A percentile compares a stretch with the other conserved stretches of the same genome.
These are phyloP conservation scores for Colletotrichum zoysiae DNA, from an alignment of 2,329 filamentous ascomycete genomes.

Conservation along the genomic window DNA sequence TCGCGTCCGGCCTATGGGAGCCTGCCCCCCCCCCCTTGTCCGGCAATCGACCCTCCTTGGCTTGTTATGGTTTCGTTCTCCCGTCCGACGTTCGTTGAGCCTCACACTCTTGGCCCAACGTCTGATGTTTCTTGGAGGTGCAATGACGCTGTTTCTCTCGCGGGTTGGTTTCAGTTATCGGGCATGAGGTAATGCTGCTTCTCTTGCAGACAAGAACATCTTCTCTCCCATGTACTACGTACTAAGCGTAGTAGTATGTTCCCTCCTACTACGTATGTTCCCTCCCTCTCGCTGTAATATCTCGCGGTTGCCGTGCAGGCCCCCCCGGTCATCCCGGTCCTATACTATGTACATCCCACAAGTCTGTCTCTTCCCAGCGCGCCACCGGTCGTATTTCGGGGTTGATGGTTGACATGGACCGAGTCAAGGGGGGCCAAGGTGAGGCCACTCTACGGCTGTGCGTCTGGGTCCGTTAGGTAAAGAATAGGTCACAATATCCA, in stretches of 20 bases:
- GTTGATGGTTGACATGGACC: conserved; percentile 34
- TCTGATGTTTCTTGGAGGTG: neutral
- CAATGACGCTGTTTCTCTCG: neutral
- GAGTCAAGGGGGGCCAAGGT: conserved; percentile 37
- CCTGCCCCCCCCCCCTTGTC: conserved; percentile 27
- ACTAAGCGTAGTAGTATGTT: too few relatives aligned
- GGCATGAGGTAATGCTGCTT: neutral
- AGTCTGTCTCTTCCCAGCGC: conserved; percentile 21
- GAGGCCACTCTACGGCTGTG: conserved; percentile 40
- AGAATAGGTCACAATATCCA: conserved; percentile 38
- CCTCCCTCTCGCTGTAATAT: neutral
- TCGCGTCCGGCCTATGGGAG: conserved; percentile 19
- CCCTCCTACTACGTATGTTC: too few relatives aligned
- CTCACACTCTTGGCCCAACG: conserved; percentile 39
- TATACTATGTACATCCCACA: conserved; percentile 3
- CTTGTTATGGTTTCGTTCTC: conserved; percentile 10
- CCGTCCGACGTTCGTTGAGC: conserved; percentile 27
- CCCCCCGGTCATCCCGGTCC: neutral
- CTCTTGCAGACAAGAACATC: too few relatives aligned
- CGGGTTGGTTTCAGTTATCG: conserved; percentile 1
- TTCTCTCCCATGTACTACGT: too few relatives aligned
- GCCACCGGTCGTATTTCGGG: conserved; percentile 40
- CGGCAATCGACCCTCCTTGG: conserved; percentile 37
- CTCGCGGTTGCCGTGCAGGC: neutral
- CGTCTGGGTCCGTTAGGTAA: conserved; percentile 39